Percentiles rank a stretch among this genome's conserved stretches.
Evolutionary conservation across 2,329 filamentous ascomycete species (phyloP).

Genomic region (Drechslerella dactyloides): DNA sequence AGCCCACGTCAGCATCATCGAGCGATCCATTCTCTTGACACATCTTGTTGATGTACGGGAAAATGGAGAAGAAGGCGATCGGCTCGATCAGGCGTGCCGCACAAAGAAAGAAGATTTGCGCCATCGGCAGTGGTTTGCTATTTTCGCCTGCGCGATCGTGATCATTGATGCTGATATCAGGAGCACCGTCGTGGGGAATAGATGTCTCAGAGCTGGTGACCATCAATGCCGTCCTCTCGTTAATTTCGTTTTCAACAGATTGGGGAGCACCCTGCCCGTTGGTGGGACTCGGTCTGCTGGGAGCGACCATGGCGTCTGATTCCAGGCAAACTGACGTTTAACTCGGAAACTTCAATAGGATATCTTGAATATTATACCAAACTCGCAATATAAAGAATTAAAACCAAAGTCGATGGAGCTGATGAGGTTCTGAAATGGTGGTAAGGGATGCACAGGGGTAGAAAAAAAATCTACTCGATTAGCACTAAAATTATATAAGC

Average conservation of each 20-base stretch:
- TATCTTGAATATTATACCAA: too few species aligned
- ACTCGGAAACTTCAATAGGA: too few species aligned
- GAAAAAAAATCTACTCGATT: too few species aligned
- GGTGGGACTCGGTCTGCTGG: background rate
- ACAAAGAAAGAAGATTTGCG: slow-evolving; percentile 76
- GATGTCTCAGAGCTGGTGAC: background rate
- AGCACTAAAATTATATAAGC: too few species aligned
- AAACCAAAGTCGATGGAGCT: too few species aligned
- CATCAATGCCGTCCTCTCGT: slow-evolving; percentile 18
- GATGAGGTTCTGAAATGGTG: too few species aligned
- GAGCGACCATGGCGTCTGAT: background rate
- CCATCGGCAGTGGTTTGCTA: slow-evolving; percentile 64
- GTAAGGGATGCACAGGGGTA: too few species aligned
- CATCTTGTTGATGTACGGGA: slow-evolving; percentile 82
- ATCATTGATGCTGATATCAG: background rate
- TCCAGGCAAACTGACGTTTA: too few species aligned
- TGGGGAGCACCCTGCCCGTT: background rate
- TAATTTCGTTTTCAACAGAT: slow-evolving; percentile 3
- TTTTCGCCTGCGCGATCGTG: slow-evolving; percentile 55
- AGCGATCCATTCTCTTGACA: slow-evolving; percentile 70
- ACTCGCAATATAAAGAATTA: too few species aligned
- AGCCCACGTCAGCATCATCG: slow-evolving; percentile 72
- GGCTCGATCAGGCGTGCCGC: slow-evolving; percentile 76
- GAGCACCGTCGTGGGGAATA: background rate
- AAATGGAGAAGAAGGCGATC: slow-evolving; percentile 81